Base-by-base conservation (phyloP, 805 yeast genomes). In the Wickerhamiella azymoides region DNA sequence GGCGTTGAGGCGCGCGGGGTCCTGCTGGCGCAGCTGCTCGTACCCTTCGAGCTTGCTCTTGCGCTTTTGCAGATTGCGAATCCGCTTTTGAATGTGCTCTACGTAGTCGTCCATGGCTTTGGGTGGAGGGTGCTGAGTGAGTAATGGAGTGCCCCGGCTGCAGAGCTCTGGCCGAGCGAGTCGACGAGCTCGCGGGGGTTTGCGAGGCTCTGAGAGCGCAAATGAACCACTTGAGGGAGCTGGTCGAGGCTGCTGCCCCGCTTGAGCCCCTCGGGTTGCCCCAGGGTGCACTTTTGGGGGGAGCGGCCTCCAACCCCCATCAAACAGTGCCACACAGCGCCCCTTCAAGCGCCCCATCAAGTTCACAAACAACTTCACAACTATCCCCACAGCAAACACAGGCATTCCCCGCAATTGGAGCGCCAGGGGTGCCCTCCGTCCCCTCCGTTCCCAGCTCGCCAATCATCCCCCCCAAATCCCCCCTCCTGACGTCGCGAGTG, bases 51-150 rank as follows among this genome's bases (percentile, higher is more conserved):
- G 56, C 36, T 56, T 53, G 46, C 49, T 53, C 52, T 62, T 62
- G 36, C 66, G 57, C 49, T 63, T 63, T 42, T 53, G 60, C 14
- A 63, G 54, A 49, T 63, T 63, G 35, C 67, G 63, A 40, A 62
- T 54, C 5, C 67, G 61, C 50, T 58, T 59, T 36, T 55, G 57
- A 16, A 49, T 24, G 40, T 49, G 54, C 38, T 51, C 56, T 13
- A 36, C 36, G 16, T 50, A 49, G 21, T 47, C 52, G 46, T 50
- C 55, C 40, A 35, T 17, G n/a, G n/a, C n/a, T n/a, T n/a, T n/a
- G n/a, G n/a, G n/a, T 9, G 7, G 37, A 18, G n/a, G 24, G 16
- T 17, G n/a, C n/a, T 35, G 16, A 35, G 37, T n/a, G 21, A 13
- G 24, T 14, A 30, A 40, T 40, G 43, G 19, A 21, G 13, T 40